Percentiles rank a stretch among this genome's conserved stretches.
Evolutionary conservation across 2,329 filamentous ascomycete genomes (phyloP).

Genomic region (Ophiostoma angusticollis): DNA sequence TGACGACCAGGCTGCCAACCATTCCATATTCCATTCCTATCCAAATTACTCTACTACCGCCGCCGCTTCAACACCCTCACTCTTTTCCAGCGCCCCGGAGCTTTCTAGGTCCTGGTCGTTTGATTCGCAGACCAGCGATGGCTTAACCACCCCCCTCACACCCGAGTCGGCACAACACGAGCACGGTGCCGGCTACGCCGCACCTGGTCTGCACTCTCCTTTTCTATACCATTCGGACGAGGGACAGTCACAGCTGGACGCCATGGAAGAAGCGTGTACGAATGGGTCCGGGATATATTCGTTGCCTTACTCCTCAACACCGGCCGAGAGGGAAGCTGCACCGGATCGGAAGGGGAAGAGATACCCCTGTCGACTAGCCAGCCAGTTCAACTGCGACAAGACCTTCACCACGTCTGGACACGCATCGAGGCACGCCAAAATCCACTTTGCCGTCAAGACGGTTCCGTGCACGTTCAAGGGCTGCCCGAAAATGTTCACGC

Average conservation of each 20-base stretch:
- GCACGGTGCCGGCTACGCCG: constrained; percentile 5
- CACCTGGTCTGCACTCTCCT: neutral
- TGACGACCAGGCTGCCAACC: constrained; percentile 21
- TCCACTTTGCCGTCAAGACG: constrained; percentile 70
- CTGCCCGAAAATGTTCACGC: constrained; percentile 69
- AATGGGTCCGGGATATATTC: constrained; percentile 8
- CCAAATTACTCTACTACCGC: constrained; percentile 23
- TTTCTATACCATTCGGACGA: constrained; percentile 22
- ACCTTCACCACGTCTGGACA: constrained; percentile 77
- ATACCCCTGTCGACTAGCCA: constrained; percentile 61
- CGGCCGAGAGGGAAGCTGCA: constrained; percentile 30
- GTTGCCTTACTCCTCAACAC: constrained; percentile 28
- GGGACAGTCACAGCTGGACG: neutral
- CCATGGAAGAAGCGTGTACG: constrained; percentile 11
- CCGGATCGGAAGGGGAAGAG: constrained; percentile 37
- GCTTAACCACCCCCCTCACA: constrained; percentile 42
- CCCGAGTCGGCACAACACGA: constrained; percentile 31
- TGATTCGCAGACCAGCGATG: constrained; percentile 45
- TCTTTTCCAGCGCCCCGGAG: constrained; percentile 40
- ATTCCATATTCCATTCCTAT: constrained; percentile 21
- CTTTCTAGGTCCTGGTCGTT: constrained; percentile 49
- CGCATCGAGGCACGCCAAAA: constrained; percentile 74
- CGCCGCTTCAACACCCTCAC: constrained; percentile 26
- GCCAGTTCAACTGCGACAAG: constrained; percentile 60
- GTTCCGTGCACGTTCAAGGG: constrained; percentile 54